Evolutionary conservation across 2,329 filamentous ascomycete genomes (phyloP).

Genomic region (Fusarium newnesense): DNA sequence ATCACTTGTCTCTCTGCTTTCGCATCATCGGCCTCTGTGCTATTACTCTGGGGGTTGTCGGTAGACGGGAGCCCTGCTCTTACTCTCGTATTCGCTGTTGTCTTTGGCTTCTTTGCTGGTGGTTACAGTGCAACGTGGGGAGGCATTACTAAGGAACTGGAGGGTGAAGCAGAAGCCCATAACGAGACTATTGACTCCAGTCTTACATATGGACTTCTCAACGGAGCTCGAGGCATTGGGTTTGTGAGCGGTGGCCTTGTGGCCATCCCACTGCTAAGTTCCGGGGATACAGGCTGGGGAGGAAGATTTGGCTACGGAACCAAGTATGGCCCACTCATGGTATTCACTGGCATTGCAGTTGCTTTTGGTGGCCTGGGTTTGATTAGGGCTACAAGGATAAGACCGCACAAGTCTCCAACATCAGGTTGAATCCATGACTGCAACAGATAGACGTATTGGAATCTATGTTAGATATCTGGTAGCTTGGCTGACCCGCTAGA

Average conservation of each 20-base stretch:
- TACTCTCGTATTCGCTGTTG: not conserved
- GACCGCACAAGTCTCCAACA: not conserved
- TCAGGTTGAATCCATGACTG: not conserved
- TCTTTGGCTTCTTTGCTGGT: not conserved
- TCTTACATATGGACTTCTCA: not conserved
- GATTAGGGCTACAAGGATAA: not conserved
- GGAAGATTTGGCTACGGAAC: not conserved
- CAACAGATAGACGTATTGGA: rapidly evolving
- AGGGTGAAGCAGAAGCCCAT: not conserved
- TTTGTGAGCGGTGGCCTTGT: not conserved
- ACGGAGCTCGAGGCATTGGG: not conserved
- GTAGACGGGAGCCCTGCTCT: not conserved
- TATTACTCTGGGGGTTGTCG: not conserved
- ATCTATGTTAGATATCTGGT: not conserved
- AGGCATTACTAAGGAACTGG: not conserved
- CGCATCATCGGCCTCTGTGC: not conserved
- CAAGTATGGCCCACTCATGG: not conserved
- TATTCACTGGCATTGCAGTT: not conserved
- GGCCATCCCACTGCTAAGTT: not conserved
- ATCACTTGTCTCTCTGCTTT: not conserved
- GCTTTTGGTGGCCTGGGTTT: not conserved
- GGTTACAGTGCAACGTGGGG: not conserved
- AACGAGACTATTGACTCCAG: not conserved
- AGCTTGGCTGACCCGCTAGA: too few species aligned
- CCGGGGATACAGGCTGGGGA: not conserved